Conservation (phyloP, 768 basidiomycete genomes). For the Hortiboletus campestris region DNA sequence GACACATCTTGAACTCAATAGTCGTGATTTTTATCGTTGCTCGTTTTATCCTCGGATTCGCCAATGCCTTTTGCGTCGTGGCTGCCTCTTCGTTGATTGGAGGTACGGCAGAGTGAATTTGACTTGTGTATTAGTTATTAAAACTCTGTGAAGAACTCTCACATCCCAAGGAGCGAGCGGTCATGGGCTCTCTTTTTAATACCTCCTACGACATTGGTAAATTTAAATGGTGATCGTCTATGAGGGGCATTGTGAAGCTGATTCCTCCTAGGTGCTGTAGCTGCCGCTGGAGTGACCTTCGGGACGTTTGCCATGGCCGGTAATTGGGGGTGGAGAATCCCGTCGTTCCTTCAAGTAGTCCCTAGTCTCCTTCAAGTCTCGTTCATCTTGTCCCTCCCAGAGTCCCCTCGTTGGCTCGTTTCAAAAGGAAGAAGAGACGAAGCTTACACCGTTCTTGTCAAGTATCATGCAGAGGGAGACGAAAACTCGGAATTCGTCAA, state of each 20-base stretch:
- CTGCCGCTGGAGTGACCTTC: slow-evolving; percentile 52
- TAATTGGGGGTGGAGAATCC: slow-evolving; percentile 68
- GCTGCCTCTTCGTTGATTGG: slow-evolving; percentile 21
- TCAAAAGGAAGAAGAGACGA: slow-evolving; percentile 52
- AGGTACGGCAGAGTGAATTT: slow-evolving; percentile 1
- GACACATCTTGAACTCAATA: neutral
- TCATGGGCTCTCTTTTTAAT: neutral
- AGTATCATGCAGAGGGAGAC: slow-evolving; percentile 63
- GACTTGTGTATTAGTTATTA: too few species aligned
- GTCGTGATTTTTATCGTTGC: slow-evolving; percentile 9
- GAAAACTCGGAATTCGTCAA: slow-evolving; percentile 49
- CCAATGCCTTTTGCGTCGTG: slow-evolving; percentile 9
- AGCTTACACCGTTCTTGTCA: slow-evolving; percentile 45
- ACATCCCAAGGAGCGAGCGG: slow-evolving; percentile 11
- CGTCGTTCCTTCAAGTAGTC: slow-evolving; percentile 50
- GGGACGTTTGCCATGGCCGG: slow-evolving; percentile 59
- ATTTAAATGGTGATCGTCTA: neutral
- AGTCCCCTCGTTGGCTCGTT: slow-evolving; percentile 64
- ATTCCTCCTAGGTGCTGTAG: slow-evolving; percentile 4
- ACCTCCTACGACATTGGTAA: slow-evolving; percentile 4
- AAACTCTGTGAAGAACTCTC: slow-evolving; percentile 12
- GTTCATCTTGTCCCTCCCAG: slow-evolving; percentile 59
- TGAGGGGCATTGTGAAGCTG: neutral
- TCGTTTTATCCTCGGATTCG: slow-evolving; percentile 18
- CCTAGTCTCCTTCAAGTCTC: slow-evolving; percentile 52